Percentiles rank a stretch among this genome's conserved stretches.
Conservation (phyloP, 2,329 filamentous ascomycete species). For the Coniochaeta sp. region DNA sequence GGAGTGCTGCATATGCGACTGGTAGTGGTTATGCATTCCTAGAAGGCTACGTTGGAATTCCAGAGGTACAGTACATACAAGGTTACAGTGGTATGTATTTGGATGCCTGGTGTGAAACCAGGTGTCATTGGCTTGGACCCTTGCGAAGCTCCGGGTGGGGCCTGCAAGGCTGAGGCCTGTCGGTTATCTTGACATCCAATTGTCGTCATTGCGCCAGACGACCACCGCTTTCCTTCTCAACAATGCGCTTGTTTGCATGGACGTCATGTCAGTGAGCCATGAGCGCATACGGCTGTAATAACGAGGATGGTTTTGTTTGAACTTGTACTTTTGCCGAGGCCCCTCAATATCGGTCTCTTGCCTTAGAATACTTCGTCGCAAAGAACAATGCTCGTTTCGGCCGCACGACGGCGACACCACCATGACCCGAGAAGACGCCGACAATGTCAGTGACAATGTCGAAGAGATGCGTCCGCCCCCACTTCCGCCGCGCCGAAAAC, state of each 20-base stretch:
- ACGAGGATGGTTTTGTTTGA: not conserved
- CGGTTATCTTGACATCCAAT: not conserved
- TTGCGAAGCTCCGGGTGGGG: not conserved
- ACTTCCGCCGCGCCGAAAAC: slow-evolving; percentile 17
- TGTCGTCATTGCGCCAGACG: not conserved
- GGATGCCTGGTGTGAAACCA: no score
- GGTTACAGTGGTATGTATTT: no score
- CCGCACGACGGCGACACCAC: slow-evolving; percentile 1
- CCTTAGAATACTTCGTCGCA: not conserved
- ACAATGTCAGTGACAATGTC: slow-evolving; percentile 5
- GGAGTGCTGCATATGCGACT: not conserved
- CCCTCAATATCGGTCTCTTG: no score
- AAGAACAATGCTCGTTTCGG: not conserved
- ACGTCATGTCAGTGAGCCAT: not conserved
- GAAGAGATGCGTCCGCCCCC: slow-evolving; percentile 15
- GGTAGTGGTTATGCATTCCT: not conserved
- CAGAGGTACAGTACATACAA: slow-evolving; percentile 1
- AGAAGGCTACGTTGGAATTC: slow-evolving; percentile 8
- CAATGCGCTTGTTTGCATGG: not conserved
- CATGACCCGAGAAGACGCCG: slow-evolving; percentile 14
- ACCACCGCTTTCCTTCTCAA: not conserved
- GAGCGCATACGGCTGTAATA: not conserved
- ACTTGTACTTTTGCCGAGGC: not conserved
- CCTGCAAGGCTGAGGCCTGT: not conserved
- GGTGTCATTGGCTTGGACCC: not conserved